phyloP scores from a whole-genome alignment of 1,284 basidiomycete species.

The Ceratobasidium sp. region DNA sequence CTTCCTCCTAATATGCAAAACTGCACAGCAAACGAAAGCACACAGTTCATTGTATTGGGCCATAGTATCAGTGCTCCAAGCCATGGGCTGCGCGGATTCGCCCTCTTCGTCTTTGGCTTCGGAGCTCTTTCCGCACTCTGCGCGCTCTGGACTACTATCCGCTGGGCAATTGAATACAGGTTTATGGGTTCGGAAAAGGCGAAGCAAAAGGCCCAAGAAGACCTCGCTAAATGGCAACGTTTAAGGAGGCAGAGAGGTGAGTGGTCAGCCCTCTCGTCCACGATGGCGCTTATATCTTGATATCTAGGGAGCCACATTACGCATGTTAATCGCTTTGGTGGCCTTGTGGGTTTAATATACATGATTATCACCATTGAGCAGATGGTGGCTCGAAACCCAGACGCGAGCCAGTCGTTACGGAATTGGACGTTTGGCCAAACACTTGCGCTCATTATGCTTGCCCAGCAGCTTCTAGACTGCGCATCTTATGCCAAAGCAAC shows the following conservation, averaged over 20 bases:
- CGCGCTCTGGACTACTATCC: not conserved
- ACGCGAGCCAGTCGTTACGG: not conserved
- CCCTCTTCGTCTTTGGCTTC: conserved; percentile 15
- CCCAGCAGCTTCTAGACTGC: conserved; percentile 23
- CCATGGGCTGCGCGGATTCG: conserved; percentile 3
- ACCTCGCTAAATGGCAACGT: not conserved
- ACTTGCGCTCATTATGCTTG: conserved; percentile 31
- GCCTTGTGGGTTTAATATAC: conserved; percentile 24
- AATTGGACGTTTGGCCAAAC: conserved; percentile 36
- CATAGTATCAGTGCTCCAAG: not conserved
- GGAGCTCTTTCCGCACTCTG: conserved; percentile 1
- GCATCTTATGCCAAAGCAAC: not conserved
- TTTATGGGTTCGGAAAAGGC: not conserved
- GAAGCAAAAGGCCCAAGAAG: not conserved
- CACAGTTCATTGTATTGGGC: conserved; percentile 18
- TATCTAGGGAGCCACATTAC: not conserved
- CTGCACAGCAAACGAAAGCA: conserved; percentile 21
- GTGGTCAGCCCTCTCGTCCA: not conserved
- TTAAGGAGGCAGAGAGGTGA: conserved; percentile 3
- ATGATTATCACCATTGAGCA: conserved; percentile 37
- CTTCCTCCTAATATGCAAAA: not conserved
- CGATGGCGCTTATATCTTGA: not conserved
- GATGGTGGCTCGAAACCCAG: conserved; percentile 9
- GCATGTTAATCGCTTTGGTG: conserved; percentile 20
- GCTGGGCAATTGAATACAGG: not conserved